Evolutionary conservation across 1,139 yeast species (phyloP).

Genomic region (Groenewaldozyma auringiensis): DNA sequence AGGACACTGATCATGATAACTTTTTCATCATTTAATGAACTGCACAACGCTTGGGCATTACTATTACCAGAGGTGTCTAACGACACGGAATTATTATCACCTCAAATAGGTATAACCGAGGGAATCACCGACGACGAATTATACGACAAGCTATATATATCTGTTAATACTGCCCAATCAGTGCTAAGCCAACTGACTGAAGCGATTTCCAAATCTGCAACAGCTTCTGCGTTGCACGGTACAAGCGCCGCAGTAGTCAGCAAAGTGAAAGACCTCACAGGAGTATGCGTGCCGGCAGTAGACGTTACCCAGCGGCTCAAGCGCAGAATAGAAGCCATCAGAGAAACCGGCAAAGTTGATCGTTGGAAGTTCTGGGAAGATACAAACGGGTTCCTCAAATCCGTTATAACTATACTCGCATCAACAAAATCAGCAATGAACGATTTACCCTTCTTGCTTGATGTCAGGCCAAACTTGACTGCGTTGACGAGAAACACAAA

Average conservation of each 20-base stretch:
- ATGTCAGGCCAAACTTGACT: conserved; percentile 72
- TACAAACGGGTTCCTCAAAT: conserved; percentile 71
- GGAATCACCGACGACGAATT: conserved; percentile 67
- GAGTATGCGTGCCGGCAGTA: conserved; percentile 71
- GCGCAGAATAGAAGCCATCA: conserved; percentile 46
- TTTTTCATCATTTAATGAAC: conserved; percentile 67
- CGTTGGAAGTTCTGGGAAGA: conserved; percentile 77
- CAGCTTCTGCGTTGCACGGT: conserved; percentile 29
- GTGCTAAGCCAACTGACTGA: conserved; percentile 73
- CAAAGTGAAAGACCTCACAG: conserved; percentile 70
- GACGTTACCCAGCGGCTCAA: conserved; percentile 68
- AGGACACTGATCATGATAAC: conserved; percentile 66
- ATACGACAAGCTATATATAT: conserved; percentile 63
- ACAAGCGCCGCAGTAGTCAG: conserved; percentile 41
- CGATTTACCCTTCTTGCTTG: conserved; percentile 72
- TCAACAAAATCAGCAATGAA: conserved; percentile 76
- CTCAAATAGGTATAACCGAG: conserved; percentile 1
- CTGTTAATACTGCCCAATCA: conserved; percentile 69
- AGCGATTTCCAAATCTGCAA: conserved; percentile 67
- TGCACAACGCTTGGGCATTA: conserved; percentile 58
- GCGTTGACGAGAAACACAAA: conserved; percentile 79
- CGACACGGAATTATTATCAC: neutral
- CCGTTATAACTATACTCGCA: conserved; percentile 74
- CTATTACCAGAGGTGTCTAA: conserved; percentile 2
- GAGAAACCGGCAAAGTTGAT: conserved; percentile 43